Conservation (phyloP, 1,139 yeast genomes). For the Pichia sp. region DNA sequence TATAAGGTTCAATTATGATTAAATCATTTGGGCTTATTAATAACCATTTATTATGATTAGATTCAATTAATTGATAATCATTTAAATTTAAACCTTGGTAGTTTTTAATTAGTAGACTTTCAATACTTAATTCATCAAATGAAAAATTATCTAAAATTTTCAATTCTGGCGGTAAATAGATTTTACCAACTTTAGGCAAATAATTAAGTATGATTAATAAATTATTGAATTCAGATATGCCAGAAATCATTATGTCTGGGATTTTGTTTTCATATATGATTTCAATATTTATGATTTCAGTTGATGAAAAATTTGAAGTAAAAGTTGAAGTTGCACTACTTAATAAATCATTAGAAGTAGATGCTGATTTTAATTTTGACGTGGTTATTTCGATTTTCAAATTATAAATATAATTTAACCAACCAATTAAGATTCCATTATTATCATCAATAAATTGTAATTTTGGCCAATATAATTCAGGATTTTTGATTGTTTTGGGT, state of each 20-base stretch:
- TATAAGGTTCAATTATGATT: constrained; percentile 60
- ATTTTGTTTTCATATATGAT: constrained; percentile 48
- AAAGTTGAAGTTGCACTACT: constrained; percentile 47
- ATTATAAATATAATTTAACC: constrained; percentile 79
- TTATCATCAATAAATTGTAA: constrained; percentile 61
- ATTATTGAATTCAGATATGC: constrained; percentile 67
- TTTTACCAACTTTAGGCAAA: constrained; percentile 33
- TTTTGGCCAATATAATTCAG: constrained; percentile 83
- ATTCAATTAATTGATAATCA: constrained; percentile 59
- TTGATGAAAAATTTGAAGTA: constrained; percentile 29
- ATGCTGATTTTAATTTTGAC: constrained; percentile 33
- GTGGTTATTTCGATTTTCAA: constrained; percentile 39
- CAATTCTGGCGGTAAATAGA: constrained; percentile 56
- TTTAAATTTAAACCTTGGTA: constrained; percentile 63
- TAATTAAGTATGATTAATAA: constrained; percentile 55
- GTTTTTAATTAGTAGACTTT: constrained; percentile 64
- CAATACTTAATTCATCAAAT: constrained; percentile 77
- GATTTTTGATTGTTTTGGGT: constrained; percentile 58
- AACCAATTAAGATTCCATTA: constrained; percentile 62
- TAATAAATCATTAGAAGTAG: not conserved
- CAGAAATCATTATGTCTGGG: constrained; percentile 63
- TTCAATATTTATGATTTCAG: constrained; percentile 49
- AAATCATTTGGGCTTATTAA: constrained; percentile 79
- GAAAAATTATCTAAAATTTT: constrained; percentile 57
- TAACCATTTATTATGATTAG: constrained; percentile 39